Base-by-base conservation (phyloP, 306 rosid genomes). In the Hippophae tibetana region DNA sequence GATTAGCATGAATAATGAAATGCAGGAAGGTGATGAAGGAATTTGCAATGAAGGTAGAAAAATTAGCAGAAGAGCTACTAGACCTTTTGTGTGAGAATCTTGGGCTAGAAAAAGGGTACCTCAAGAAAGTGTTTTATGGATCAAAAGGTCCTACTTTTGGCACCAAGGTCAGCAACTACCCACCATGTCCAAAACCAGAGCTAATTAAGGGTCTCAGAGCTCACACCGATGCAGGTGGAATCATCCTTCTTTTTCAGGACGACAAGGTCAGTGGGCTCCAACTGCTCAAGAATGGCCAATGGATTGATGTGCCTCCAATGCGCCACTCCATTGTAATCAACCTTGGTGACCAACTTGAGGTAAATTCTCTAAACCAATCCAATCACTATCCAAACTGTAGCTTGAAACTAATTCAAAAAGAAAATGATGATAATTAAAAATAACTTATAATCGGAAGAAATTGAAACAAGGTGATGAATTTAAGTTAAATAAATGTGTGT, bases 311-410 rank as follows among this genome's bases (percentile, higher is more conserved):
- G 7, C 97, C 97, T 9, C 97, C 94, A 3, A 72, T 90, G 83
- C 94, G 81, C 63, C 97, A 90, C 68, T 85, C 97, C 55, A 73
- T 90, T 47, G 95, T 90, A 3, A 62, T 90, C 56, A 90, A 90
- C 80, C 71, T 90, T 6, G 95, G 97, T 7, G 97, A 90, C 70
- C 97, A 90, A 9, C 82, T 90, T 42, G 97, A 90, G 95, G 97
- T 86, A 75, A 12, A 8, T 7, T 2, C 14, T 31, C 38, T 31
- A 31, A 31, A 4, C 38, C 38, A 31, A 31, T 1, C 53, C 14
- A 49, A 2, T 44, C 6, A 13, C 10, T 9, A 2, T 2, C 11
- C 7, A 61, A 38, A 12, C n/a, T 5, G 10, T 11, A 13, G 3
- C 23, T 8, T 10, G 1, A 18, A 18, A 18, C 23, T 18, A 18